Percentiles rank a stretch among this genome's conserved stretches.
Evolutionary conservation across 306 rosid species (phyloP).

Genomic region (Datisca glomerata): DNA sequence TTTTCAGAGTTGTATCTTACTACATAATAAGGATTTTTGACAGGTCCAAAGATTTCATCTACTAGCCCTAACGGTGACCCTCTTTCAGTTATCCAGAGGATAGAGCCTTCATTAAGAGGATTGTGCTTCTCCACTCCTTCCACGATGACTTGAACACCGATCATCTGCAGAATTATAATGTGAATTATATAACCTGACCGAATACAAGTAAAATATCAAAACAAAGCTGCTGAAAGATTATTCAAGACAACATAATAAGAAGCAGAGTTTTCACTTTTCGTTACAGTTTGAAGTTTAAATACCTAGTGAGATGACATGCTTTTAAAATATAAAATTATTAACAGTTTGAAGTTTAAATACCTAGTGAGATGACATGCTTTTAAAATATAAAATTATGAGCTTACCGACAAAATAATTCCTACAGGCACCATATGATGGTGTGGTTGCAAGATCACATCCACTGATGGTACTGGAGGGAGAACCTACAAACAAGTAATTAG

Average conservation of each 20-base stretch:
- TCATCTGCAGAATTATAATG: constrained; percentile 26
- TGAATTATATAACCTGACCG: too few species aligned
- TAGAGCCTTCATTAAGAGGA: constrained; percentile 79
- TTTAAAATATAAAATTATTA: too few species aligned
- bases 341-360: too few species aligned
- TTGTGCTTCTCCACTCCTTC: constrained; percentile 79
- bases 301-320: too few species aligned
- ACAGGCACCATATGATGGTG: constrained; percentile 62
- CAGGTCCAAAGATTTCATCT: constrained; percentile 96
- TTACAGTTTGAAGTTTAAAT: too few species aligned
- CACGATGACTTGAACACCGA: constrained; percentile 66
- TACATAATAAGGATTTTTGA: constrained; percentile 63
- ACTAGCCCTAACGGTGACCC: constrained; percentile 60
- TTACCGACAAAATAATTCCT: constrained; percentile 78
- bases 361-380: too few species aligned
- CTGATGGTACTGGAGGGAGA: constrained; percentile 64
- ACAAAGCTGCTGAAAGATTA: constrained; percentile 2
- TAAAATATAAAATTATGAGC: constrained; percentile 16
- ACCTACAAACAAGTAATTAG: constrained; percentile 28
- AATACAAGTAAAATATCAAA: not conserved
- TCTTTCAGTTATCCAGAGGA: constrained; percentile 74
- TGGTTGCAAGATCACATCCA: constrained; percentile 46
- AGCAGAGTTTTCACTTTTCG: too few species aligned
- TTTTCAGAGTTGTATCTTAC: constrained; percentile 75
- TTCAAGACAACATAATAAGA: too few species aligned